These are phyloP conservation scores for Rhodamnia argentea DNA, from an alignment of 345 rosid genomes.

Conservation along the genomic window DNA sequence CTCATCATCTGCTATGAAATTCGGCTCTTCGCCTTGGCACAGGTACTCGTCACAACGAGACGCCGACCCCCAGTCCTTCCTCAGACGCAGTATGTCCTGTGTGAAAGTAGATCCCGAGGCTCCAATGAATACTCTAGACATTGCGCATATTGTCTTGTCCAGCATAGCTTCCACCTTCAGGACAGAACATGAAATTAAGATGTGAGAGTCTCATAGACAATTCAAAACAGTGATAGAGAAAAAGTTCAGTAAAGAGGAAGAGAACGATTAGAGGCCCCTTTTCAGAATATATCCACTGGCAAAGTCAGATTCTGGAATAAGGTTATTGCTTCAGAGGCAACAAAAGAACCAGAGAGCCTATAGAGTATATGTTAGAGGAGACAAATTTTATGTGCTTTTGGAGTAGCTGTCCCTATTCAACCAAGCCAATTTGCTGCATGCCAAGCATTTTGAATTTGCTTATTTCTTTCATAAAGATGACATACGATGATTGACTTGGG, in stretches of 20 bases:
- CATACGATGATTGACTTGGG: not conserved
- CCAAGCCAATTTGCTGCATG: not conserved
- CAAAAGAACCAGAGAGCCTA: not conserved
- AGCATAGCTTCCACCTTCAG: slow-evolving; percentile 94
- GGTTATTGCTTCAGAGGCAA: not conserved
- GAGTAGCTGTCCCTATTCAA: not conserved
- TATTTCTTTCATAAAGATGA: not conserved
- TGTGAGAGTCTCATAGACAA: not conserved
- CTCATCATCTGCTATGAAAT: slow-evolving; percentile 57
- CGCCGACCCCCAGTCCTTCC: slow-evolving; percentile 68
- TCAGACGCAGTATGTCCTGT: slow-evolving; percentile 64
- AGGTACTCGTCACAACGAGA: slow-evolving; percentile 71
- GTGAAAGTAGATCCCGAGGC: slow-evolving; percentile 80
- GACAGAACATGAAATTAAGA: slow-evolving; percentile 5
- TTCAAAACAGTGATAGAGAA: not conserved
- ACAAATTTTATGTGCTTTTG: not conserved
- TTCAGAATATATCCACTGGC: not conserved
- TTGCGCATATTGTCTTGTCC: slow-evolving; percentile 79
- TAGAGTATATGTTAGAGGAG: not conserved
- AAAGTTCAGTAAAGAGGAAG: not conserved
- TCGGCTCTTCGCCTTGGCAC: slow-evolving; percentile 71
- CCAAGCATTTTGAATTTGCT: not conserved
- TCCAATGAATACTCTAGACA: slow-evolving; percentile 71
- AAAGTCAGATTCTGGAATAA: not conserved
- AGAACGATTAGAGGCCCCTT: not conserved